Base-by-base conservation (phyloP, 345 rosid species). In the Sonneratia alba region DNA sequence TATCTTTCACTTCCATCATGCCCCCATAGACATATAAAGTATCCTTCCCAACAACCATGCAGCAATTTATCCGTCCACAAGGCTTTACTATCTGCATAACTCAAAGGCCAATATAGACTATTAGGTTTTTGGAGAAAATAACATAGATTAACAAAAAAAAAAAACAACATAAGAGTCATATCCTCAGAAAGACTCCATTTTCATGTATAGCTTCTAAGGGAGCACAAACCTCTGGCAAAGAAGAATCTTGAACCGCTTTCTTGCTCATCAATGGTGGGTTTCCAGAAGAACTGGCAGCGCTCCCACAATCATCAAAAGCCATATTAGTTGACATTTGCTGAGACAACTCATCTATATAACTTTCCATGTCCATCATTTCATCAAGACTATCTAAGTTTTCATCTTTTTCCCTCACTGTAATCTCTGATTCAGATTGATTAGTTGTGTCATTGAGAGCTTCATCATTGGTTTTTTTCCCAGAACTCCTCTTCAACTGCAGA, bases 1-100 rank as follows among this genome's bases (percentile, higher is more conserved):
- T 87, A 73, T 94, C 98, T 74, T 86, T 94, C 55, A 87, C 85
- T 85, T 94, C 98, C 96, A 94, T 91, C 98, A 94, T 91, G 69
- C 98, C 98, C 76, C 97, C 98, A 66, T 94, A 94, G 57, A 94
- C 77, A 83, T 90, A 94, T 72, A 91, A 80, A 32, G 87, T 88
- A 85, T 94, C 98, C 80, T 80, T 89, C 75, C 98, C 95, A 73
- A 94, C 95, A 45, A 86, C 96, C 95, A 86, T 80, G 76, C 96
- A 91, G 51, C 97, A 86, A 82, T 94, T 94, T 73, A 94, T 91
- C 56, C 97, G 91, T 75, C 98, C 98, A 82, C 97, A 91, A 64
- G 98, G 98, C 82, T 89, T 94, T 77, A 88, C 87, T 73, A 86
- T 77, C 98, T 94, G 85, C 65, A 82, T 79, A 56, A 51, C 73